Conservation (phyloP, 2,329 filamentous ascomycete genomes). For the Alternaria sp. region DNA sequence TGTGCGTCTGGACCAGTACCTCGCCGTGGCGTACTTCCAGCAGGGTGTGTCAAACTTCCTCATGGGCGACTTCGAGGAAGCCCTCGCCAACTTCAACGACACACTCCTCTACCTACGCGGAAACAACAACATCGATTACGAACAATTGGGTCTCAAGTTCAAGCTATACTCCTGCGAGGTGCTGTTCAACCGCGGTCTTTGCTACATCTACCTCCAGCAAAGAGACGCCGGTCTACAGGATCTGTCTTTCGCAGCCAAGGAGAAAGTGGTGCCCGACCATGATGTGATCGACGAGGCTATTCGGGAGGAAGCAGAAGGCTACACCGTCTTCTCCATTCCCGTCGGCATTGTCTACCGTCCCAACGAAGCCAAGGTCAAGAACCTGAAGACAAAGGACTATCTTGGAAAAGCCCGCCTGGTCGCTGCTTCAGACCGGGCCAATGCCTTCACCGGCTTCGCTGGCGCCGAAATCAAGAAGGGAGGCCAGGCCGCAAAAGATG, state of each 20-base stretch:
- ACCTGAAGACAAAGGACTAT: conserved; percentile 97
- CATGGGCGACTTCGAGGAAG: conserved; percentile 95
- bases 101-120: conserved; percentile 92
- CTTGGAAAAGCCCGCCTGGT: conserved; percentile 94
- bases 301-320: conserved; percentile 91
- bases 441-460: conserved; percentile 82
- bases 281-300: conserved; percentile 99
- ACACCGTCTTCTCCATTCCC: conserved; percentile 97
- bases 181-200: conserved; percentile 94
- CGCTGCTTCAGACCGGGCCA: conserved; percentile 80
- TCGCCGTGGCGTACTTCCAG: conserved; percentile 97
- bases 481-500: conserved; percentile 67
- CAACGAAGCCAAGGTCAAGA: conserved; percentile 97
- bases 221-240: conserved; percentile 90
- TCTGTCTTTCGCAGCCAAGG: conserved; percentile 86
- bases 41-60: conserved; percentile 98
- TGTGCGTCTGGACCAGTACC: conserved; percentile 88
- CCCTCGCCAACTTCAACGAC: conserved; percentile 97
- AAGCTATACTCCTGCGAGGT: conserved; percentile 98
- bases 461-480: conserved; percentile 80
- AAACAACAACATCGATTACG: conserved; percentile 97
- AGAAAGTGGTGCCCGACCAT: conserved; percentile 95
- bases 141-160: conserved; percentile 92
- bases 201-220: conserved; percentile 96
- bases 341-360: conserved; percentile 94